phyloP scores from a whole-genome alignment of 177 flowering plant genomes.

The Vitis hybrid region DNA sequence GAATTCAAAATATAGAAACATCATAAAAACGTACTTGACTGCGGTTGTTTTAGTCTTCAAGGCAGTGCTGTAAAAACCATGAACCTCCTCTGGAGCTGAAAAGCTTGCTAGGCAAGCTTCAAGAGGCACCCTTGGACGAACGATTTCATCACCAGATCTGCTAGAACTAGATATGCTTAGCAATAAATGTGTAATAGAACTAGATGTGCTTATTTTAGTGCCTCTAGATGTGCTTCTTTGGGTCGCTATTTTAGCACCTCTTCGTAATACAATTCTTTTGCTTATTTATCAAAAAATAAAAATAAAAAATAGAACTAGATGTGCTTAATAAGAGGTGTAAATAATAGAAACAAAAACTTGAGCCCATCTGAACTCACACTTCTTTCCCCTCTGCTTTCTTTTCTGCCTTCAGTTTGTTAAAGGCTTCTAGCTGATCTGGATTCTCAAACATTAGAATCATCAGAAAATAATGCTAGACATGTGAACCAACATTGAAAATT shows the following conservation, averaged over 20 bases:
- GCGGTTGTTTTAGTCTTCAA: conserved; percentile 88
- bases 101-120: conserved; percentile 84
- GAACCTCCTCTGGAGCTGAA: conserved; percentile 89
- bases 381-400: conserved; percentile 61
- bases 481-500: neutral
- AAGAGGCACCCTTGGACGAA: conserved; percentile 92
- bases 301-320: conserved; percentile 3
- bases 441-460: conserved; percentile 20
- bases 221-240: too few species aligned
- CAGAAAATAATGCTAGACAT: conserved; percentile 1
- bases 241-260: too few species aligned
- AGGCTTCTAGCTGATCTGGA: conserved; percentile 80
- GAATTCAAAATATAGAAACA: too few species aligned
- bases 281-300: too few species aligned
- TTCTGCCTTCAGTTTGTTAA: conserved; percentile 65
- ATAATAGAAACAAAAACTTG: neutral
- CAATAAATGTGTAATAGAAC: neutral
- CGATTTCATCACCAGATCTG: conserved; percentile 71
- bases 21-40: conserved; percentile 54
- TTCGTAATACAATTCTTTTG: too few species aligned
- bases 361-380: conserved; percentile 54
- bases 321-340: neutral
- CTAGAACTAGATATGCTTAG: conserved; percentile 11
- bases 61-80: conserved; percentile 88
- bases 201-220: too few species aligned